Base-by-base conservation (phyloP, 2,329 filamentous ascomycete genomes). In the Sporothrix pallida region DNA sequence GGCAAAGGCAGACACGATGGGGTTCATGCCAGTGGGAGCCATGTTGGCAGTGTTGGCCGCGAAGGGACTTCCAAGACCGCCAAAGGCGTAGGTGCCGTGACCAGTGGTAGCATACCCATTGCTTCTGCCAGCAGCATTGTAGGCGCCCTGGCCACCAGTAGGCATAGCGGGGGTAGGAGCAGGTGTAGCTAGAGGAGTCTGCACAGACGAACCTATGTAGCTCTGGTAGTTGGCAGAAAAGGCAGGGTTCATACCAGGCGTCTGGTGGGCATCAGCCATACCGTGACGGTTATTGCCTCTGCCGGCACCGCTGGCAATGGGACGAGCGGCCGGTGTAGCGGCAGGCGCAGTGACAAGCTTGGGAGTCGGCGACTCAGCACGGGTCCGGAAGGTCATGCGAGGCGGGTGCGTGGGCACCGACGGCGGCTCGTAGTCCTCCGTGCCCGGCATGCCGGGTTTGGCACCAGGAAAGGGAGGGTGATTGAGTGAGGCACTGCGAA, bases 381-480 rank as follows among this genome's bases (percentile, higher is more conserved):
- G 50, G 2, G 60, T 73, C 12, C 63, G 70, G 52, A 70, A 69
- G 0, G 68, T 62, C 46, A 71, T 46, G 7, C 62, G 72, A 1
- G 76, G 76, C 2, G 74, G 65, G 0, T 72, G n/a, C 4, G 13
- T 5, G 0, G 75, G 76, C 2, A 77, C 13, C 0, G 67, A 9
- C 1, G 69, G 48, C 1, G 76, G 46, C 50, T 74, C 73, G 13
- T 75, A 77, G 23, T 26, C 20, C 26, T 73, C 67, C 1, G 75
- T 77, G 17, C 72, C 73, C 6, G 73, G 58, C 1, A 46, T 73
- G 6, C 76, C 76, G 2, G 76, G 75, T 15, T 54, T 37, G 5
- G 76, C 76, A 9, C 75, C 75, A 9, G 73, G 26, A 46, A 72
- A 77, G 8, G 76, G 76, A 13, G 76, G 76, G 3, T 71, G 44